Evolutionary conservation across 2,329 filamentous ascomycete species (phyloP).

Genomic region (Alternaria postmessia): DNA sequence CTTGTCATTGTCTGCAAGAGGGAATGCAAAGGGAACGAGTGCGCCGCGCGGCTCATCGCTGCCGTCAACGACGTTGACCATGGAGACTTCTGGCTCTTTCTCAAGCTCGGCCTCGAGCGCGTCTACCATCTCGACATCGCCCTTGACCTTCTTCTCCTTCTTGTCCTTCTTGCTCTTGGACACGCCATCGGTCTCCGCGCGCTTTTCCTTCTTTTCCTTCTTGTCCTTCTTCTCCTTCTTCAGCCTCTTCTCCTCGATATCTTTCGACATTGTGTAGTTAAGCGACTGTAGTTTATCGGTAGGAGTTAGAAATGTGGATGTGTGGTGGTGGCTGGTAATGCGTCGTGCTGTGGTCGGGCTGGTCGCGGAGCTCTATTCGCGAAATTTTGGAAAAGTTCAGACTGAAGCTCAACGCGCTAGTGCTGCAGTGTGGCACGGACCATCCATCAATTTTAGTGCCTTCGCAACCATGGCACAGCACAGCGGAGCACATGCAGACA

Average conservation of each 20-base stretch:
- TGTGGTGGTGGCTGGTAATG: conserved; percentile 9
- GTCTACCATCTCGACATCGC: conserved; percentile 61
- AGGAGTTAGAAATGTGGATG: not conserved
- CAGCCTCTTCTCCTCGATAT: conserved; percentile 49
- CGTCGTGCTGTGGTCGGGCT: conserved; percentile 17
- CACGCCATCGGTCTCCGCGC: conserved; percentile 50
- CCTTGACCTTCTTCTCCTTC: conserved; percentile 74
- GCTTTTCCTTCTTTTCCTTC: conserved; percentile 74
- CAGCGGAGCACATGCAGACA: not conserved
- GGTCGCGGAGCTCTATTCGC: conserved; percentile 11
- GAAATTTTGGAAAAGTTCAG: conserved; percentile 19
- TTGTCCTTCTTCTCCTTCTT: conserved; percentile 65
- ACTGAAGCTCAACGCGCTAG: conserved; percentile 15
- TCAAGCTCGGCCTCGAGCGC: conserved; percentile 65
- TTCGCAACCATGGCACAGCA: not conserved
- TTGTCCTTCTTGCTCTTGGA: conserved; percentile 64
- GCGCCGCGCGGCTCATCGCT: conserved; percentile 60
- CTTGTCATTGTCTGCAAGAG: conserved; percentile 78
- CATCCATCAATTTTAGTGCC: conserved; percentile 15
- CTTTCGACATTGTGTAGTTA: conserved; percentile 46
- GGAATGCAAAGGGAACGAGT: conserved; percentile 83
- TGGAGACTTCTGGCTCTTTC: conserved; percentile 66
- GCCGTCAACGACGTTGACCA: conserved; percentile 51
- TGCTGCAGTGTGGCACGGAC: conserved; percentile 3
- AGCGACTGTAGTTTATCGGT: conserved; percentile 9